Evolutionary conservation across 495 filamentous ascomycete species (phyloP).

Genomic region (Lentithecium fluviatile): DNA sequence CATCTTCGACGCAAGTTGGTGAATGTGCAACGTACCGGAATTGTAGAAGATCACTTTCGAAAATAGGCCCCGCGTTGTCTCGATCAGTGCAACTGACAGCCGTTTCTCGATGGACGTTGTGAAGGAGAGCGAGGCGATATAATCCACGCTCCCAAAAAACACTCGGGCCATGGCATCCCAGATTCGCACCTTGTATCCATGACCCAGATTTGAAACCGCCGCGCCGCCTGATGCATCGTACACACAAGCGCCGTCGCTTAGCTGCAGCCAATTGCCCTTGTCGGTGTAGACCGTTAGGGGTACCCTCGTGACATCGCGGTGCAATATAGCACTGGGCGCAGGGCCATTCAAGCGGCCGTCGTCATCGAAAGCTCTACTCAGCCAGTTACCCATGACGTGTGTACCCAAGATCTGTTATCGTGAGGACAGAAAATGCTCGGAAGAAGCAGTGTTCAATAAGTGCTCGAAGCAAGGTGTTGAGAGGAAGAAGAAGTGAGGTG

Average conservation of each 20-base stretch:
- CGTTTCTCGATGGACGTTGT: conserved; percentile 41
- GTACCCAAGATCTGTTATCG: no score
- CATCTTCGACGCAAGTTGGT: neutral
- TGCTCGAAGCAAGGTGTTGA: no score
- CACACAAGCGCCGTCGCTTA: conserved; percentile 37
- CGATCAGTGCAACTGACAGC: conserved; percentile 46
- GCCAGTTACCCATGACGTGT: no score
- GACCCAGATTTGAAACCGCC: conserved; percentile 44
- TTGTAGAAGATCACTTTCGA: conserved; percentile 50
- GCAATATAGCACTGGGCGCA: neutral
- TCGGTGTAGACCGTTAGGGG: neutral
- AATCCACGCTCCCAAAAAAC: conserved; percentile 18
- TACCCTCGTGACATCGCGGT: neutral
- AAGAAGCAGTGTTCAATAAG: no score
- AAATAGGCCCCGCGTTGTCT: conserved; percentile 33
- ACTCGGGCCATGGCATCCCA: conserved; percentile 18
- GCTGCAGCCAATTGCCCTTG: conserved; percentile 5
- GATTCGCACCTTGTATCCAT: conserved; percentile 39
- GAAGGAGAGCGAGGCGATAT: conserved; percentile 26
- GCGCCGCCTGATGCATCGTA: conserved; percentile 45
- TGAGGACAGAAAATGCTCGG: no score
- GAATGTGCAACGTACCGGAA: conserved; percentile 54
- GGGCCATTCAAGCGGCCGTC: neutral
- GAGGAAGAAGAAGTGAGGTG: no score
- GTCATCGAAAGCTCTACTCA: neutral